These are phyloP conservation scores for Exophiala viscosa DNA, from an alignment of 2,329 filamentous ascomycete genomes.

Conservation along the genomic window DNA sequence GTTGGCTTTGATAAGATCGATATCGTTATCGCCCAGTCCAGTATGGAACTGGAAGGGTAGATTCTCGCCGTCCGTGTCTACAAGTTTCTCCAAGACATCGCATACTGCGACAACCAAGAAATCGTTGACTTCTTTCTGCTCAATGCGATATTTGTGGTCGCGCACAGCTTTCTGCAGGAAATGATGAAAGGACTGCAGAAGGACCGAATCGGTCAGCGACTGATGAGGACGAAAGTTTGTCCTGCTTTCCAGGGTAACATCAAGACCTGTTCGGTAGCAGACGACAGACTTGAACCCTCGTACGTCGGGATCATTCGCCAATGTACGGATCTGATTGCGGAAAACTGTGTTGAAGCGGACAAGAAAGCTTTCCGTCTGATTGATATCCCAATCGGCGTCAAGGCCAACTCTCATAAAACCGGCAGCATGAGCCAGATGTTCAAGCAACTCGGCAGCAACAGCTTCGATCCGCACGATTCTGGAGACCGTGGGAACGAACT, in stretches of 20 bases:
- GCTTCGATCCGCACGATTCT: slow-evolving; percentile 76
- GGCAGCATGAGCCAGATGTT: slow-evolving; percentile 46
- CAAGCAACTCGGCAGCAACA: slow-evolving; percentile 61
- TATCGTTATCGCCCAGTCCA: slow-evolving; percentile 75
- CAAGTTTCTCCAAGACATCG: slow-evolving; percentile 51
- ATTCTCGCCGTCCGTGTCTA: slow-evolving; percentile 33
- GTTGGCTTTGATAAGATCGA: slow-evolving; percentile 65
- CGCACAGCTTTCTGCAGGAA: slow-evolving; percentile 26
- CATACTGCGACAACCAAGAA: slow-evolving; percentile 64
- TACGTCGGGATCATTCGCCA: slow-evolving; percentile 63
- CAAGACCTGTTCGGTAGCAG: slow-evolving; percentile 73
- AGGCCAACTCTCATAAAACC: slow-evolving; percentile 38
- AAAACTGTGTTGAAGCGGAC: slow-evolving; percentile 50
- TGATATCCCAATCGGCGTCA: slow-evolving; percentile 38
- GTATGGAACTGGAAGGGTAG: slow-evolving; percentile 78
- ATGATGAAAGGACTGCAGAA: slow-evolving; percentile 25
- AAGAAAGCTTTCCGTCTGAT: slow-evolving; percentile 28
- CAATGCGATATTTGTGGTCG: slow-evolving; percentile 42
- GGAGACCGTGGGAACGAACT: slow-evolving; percentile 60
- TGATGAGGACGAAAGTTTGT: slow-evolving; percentile 29
- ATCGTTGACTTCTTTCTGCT: slow-evolving; percentile 65
- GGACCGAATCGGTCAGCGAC: slow-evolving; percentile 24
- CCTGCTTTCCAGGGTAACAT: slow-evolving; percentile 43
- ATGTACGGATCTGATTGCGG: slow-evolving; percentile 50
- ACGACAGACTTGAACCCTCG: slow-evolving; percentile 80